These are phyloP conservation scores for Metschnikowia colocasiae DNA, from an alignment of 805 yeast genomes.

Conservation along the genomic window DNA sequence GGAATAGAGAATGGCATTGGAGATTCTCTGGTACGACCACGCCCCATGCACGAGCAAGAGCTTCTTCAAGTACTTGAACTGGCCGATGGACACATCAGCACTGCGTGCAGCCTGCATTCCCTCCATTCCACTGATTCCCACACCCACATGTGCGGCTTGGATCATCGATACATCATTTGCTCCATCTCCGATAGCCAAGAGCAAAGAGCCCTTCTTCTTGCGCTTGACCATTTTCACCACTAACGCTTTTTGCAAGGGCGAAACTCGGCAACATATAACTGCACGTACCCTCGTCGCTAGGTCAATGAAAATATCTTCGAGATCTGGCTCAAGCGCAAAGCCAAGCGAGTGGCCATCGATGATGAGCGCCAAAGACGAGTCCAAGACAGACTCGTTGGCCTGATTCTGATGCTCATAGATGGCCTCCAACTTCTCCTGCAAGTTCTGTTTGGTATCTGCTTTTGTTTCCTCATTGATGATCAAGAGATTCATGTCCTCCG, in stretches of 20 bases:
- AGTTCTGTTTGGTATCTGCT: constrained; percentile 70
- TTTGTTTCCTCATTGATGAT: constrained; percentile 83
- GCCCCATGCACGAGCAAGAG: constrained; percentile 90
- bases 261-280: constrained; percentile 95
- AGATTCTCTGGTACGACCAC: constrained; percentile 95
- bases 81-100: constrained; percentile 96
- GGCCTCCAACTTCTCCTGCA: constrained; percentile 72
- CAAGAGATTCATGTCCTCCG: constrained; percentile 93
- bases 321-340: constrained; percentile 75
- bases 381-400: constrained; percentile 52
- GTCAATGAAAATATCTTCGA: constrained; percentile 74
- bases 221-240: constrained; percentile 93
- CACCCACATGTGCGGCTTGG: constrained; percentile 99
- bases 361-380: constrained; percentile 76
- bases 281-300: constrained; percentile 89
- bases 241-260: constrained; percentile 94
- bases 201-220: constrained; percentile 62
- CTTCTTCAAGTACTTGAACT: constrained; percentile 81
- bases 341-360: constrained; percentile 93
- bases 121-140: constrained; percentile 98
- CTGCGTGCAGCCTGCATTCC: constrained; percentile 99
- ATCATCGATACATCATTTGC: constrained; percentile 99
- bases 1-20: constrained; percentile 88
- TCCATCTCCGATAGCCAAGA: constrained; percentile 97
- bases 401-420: constrained; percentile 64